Evolutionary conservation across 2,329 filamentous ascomycete genomes (phyloP).

Genomic region (Trichoderma koningiopsis): DNA sequence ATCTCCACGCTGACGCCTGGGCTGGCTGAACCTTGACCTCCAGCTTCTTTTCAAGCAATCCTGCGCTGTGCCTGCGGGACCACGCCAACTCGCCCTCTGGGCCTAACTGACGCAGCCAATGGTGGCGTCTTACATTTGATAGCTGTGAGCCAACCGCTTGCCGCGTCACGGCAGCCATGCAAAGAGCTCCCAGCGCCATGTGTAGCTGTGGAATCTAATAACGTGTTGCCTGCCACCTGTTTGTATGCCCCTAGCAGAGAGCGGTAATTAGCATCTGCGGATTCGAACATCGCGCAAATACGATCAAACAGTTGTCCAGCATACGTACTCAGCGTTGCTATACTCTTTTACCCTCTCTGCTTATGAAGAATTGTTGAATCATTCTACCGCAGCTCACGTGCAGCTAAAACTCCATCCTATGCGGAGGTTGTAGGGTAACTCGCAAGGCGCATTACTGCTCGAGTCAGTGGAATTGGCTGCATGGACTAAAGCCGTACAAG

Average conservation of each 20-base stretch:
- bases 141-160: slow-evolving; percentile 8
- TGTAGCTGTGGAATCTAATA: neutral
- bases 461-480: slow-evolving; percentile 10
- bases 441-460: neutral
- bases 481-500: neutral
- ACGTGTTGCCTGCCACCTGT: neutral
- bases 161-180: neutral
- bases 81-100: neutral
- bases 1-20: neutral
- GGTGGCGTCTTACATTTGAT: slow-evolving; percentile 17
- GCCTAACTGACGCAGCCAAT: neutral
- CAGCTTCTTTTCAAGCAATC: neutral
- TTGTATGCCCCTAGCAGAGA: neutral
- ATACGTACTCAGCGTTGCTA: neutral
- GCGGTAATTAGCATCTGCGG: neutral
- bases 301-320: neutral
- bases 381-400: neutral
- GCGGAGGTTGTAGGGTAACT: slow-evolving; percentile 9
- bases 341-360: neutral
- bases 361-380: neutral
- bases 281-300: neutral
- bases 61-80: neutral
- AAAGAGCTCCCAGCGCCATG: neutral
- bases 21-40: neutral
- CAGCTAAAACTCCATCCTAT: neutral